A percentile compares a stretch with the other conserved stretches of the same genome.
Evolutionary conservation across 495 filamentous ascomycete species (phyloP).

Genomic region (Thermothielavioides terrestris): DNA sequence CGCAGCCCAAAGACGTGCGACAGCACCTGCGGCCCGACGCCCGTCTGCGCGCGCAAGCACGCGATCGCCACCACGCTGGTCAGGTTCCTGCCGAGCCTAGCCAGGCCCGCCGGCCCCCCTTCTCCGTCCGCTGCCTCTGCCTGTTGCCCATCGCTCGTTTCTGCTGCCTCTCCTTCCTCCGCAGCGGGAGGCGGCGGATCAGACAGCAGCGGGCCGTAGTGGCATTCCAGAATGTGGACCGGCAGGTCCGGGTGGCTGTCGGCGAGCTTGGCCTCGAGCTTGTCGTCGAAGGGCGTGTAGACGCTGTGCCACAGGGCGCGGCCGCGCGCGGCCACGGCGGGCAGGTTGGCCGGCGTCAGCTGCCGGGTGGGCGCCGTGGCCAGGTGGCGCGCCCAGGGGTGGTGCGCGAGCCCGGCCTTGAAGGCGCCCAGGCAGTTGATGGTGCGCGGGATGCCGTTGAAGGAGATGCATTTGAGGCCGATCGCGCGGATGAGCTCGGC

Average conservation of each 20-base stretch:
- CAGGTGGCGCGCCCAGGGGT: conserved; percentile 37
- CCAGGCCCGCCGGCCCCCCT: conserved; percentile 19
- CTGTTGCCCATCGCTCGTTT: conserved; percentile 28
- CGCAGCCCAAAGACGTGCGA: conserved; percentile 66
- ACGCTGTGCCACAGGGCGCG: conserved; percentile 59
- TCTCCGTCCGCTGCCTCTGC: too few species aligned
- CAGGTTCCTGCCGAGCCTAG: conserved; percentile 50
- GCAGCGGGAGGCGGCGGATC: conserved; percentile 39
- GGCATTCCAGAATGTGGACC: conserved; percentile 60
- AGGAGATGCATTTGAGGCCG: conserved; percentile 73
- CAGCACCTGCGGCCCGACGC: conserved; percentile 68
- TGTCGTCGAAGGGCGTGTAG: conserved; percentile 61
- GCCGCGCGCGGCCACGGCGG: conserved; percentile 46
- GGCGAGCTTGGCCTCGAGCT: conserved; percentile 57
- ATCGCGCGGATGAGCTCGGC: conserved; percentile 73
- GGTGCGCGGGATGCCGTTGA: conserved; percentile 74
- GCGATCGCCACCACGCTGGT: conserved; percentile 63
- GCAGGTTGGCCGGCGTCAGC: conserved; percentile 41
- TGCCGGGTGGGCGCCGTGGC: conserved; percentile 43
- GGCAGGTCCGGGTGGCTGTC: conserved; percentile 67
- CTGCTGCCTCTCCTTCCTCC: too few species aligned
- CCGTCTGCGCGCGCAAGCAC: conserved; percentile 63
- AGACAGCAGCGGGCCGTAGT: conserved; percentile 62
- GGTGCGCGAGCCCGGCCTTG: conserved; percentile 41
- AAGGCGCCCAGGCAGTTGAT: conserved; percentile 72